A percentile compares a stretch with the other conserved stretches of the same genome.
phyloP scores from a whole-genome alignment of 345 rosid species.

The thale cress (Arabidopsis thaliana) region TAIR10.1 NC_003076.8:14790501-14791000 shows the following conservation, averaged over 20 bases:
- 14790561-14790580: slow-evolving; percentile 92
- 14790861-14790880: background rate
- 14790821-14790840: slow-evolving; percentile 52
- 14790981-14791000: background rate
- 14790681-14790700: background rate
- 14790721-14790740: background rate
- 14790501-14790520: slow-evolving; percentile 20
- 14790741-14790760: background rate
- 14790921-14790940: slow-evolving; percentile 7
- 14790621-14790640: slow-evolving; percentile 1
- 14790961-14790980: background rate
- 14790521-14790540: slow-evolving; percentile 90
- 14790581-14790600: slow-evolving; percentile 54
- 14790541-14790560: slow-evolving; percentile 94
- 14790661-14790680: slow-evolving; percentile 4
- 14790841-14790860: slow-evolving; percentile 13
- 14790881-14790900: background rate
- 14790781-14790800: slow-evolving; percentile 95
- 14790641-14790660: background rate
- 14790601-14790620: slow-evolving; percentile 19
- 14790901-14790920: background rate
- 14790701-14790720: background rate
- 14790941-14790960: background rate
- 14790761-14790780: slow-evolving; percentile 55
- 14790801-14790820: slow-evolving; percentile 80